Percentiles rank a stretch among this genome's conserved stretches.
These are phyloP conservation scores for Marchantia polymorpha DNA, from an alignment of 225 moss, liverwort and hornwort genomes.

Conservation along the genomic window DNA sequence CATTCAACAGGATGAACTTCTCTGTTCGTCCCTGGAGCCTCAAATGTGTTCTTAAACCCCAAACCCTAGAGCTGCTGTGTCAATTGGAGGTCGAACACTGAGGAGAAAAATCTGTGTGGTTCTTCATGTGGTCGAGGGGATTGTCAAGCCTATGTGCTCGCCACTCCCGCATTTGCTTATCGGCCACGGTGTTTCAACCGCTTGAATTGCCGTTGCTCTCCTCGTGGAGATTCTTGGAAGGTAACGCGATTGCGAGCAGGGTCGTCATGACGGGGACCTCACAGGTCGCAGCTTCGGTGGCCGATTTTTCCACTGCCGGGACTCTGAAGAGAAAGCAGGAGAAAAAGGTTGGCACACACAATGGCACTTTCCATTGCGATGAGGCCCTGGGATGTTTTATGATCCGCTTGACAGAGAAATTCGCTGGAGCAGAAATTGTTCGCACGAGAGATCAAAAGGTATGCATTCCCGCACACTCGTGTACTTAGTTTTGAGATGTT, in stretches of 20 bases:
- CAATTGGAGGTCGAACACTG: too few relatives aligned
- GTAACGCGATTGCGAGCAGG: background rate
- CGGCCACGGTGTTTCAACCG: background rate
- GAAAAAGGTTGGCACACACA: conserved; percentile 86
- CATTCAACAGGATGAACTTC: too few relatives aligned
- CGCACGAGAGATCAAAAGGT: conserved; percentile 86
- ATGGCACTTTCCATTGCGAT: conserved; percentile 91
- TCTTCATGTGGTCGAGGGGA: conserved; percentile 12
- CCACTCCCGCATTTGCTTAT: background rate
- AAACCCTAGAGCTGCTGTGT: too few relatives aligned
- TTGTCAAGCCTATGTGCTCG: background rate
- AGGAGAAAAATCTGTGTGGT: background rate
- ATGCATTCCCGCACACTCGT: background rate
- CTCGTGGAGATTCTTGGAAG: too few relatives aligned
- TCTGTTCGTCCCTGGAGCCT: too few relatives aligned
- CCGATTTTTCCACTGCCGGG: conserved; percentile 19
- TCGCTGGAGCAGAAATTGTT: conserved; percentile 63
- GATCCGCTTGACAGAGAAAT: conserved; percentile 80
- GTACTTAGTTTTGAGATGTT: too few relatives aligned
- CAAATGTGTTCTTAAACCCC: too few relatives aligned
- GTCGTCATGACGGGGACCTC: conserved; percentile 34
- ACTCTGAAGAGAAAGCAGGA: conserved; percentile 67
- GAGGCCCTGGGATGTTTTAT: conserved; percentile 95
- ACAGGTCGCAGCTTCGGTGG: conserved; percentile 21
- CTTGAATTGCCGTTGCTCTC: too few relatives aligned